phyloP scores from a whole-genome alignment of 345 rosid genomes.

The Euphorbia pulcherrima region DNA sequence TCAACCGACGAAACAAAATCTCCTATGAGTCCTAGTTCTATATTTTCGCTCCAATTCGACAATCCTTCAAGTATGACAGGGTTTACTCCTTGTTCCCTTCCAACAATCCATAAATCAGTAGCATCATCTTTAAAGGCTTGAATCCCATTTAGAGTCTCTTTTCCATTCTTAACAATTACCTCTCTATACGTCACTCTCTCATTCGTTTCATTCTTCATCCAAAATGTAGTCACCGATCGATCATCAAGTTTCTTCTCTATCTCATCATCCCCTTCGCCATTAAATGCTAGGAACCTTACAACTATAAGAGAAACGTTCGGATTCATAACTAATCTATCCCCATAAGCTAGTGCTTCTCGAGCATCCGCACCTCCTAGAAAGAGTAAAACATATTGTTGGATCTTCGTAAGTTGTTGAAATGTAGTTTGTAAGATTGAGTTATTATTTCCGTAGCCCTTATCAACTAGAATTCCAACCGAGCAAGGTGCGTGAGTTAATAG shows the following conservation, averaged over 20 bases:
- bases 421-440: conserved; percentile 9
- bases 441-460: conserved; percentile 37
- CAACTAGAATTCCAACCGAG: conserved; percentile 61
- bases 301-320: conserved; percentile 42
- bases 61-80: conserved; percentile 57
- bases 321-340: conserved; percentile 50
- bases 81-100: conserved; percentile 59
- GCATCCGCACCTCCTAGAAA: conserved; percentile 80
- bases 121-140: conserved; percentile 39
- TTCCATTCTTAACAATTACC: conserved; percentile 61
- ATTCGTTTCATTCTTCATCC: conserved; percentile 64
- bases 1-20: conserved; percentile 52
- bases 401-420: not conserved
- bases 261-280: conserved; percentile 53
- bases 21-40: conserved; percentile 56
- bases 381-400: conserved; percentile 33
- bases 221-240: conserved; percentile 68
- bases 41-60: conserved; percentile 49
- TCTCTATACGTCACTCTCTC: conserved; percentile 53
- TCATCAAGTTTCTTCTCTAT: conserved; percentile 72
- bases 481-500: conserved; percentile 67
- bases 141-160: conserved; percentile 58
- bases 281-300: conserved; percentile 47
- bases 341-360: conserved; percentile 60
- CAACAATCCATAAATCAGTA: conserved; percentile 68